phyloP scores from a whole-genome alignment of 805 yeast species.

The Geotrichum ghanense region DNA sequence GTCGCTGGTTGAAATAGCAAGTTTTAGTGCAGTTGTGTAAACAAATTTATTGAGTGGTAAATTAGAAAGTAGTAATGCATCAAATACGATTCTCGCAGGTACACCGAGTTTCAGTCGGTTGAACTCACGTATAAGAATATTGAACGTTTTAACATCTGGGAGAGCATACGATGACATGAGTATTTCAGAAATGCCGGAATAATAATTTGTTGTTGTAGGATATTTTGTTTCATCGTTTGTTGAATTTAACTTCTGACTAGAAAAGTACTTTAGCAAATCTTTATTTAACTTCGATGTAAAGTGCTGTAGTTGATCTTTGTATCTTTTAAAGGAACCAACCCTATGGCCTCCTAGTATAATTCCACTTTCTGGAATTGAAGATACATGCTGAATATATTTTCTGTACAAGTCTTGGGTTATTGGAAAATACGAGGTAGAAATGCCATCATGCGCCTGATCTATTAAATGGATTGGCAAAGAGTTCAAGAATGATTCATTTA shows the following conservation, averaged over 20 bases:
- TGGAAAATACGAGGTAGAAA: not conserved
- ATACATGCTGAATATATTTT: not conserved
- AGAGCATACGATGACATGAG: constrained; percentile 14
- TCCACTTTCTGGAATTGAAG: no score
- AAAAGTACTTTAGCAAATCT: no score
- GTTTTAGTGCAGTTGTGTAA: constrained; percentile 8
- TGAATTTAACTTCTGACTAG: no score
- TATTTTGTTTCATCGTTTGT: no score
- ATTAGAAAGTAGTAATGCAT: constrained; percentile 17
- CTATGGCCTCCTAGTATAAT: no score
- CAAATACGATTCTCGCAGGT: constrained; percentile 20
- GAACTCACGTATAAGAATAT: constrained; percentile 17
- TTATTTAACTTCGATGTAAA: no score
- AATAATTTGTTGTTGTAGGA: not conserved
- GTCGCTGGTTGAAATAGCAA: constrained; percentile 9
- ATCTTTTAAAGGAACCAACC: no score
- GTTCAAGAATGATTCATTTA: not conserved
- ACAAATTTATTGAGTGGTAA: constrained; percentile 11
- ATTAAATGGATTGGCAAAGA: not conserved
- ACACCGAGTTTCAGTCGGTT: constrained; percentile 10
- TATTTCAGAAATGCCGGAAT: constrained; percentile 13
- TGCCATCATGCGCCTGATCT: not conserved
- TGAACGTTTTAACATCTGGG: constrained; percentile 18
- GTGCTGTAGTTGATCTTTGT: no score
- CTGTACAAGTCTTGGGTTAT: not conserved